Conservation (phyloP, 192 early-diverging fungal genomes). For the Backusella psychrophila region DNA sequence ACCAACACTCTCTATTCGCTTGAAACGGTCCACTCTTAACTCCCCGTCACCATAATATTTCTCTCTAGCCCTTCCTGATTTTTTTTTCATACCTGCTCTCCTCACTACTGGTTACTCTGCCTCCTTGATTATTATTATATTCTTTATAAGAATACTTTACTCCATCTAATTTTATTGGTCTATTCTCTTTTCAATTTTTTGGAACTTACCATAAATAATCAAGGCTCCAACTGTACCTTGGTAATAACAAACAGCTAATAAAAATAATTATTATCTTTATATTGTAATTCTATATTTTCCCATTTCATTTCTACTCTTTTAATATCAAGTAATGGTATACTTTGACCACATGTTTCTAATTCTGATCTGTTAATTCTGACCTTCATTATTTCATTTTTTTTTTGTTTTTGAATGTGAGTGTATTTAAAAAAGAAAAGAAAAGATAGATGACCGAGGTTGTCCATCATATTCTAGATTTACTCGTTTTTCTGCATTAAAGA, state of each 20-base stretch:
- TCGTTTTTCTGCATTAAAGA: neutral
- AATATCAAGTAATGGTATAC: neutral
- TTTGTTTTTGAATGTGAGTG: neutral
- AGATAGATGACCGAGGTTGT: neutral
- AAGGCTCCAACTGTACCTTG: constrained; percentile 91
- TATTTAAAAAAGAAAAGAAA: neutral
- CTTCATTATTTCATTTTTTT: neutral
- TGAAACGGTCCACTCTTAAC: no score
- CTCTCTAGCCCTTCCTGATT: no score
- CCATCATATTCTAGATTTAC: neutral
- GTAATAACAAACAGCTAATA: constrained; percentile 69
- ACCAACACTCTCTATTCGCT: no score
- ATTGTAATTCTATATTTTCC: constrained; percentile 27
- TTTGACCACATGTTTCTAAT: neutral
- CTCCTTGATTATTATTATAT: no score
- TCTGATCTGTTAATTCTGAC: neutral
- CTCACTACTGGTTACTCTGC: no score
- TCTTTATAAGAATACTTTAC: no score
- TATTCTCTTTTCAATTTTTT: constrained; percentile 32
- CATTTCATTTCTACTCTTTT: constrained; percentile 5
- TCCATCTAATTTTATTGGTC: no score
- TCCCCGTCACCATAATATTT: no score
- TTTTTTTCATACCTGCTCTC: no score
- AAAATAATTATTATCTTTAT: neutral
- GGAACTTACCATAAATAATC: constrained; percentile 80